phyloP scores from a whole-genome alignment of 169 alveolate species.

The Nephromyces sp. region DNA sequence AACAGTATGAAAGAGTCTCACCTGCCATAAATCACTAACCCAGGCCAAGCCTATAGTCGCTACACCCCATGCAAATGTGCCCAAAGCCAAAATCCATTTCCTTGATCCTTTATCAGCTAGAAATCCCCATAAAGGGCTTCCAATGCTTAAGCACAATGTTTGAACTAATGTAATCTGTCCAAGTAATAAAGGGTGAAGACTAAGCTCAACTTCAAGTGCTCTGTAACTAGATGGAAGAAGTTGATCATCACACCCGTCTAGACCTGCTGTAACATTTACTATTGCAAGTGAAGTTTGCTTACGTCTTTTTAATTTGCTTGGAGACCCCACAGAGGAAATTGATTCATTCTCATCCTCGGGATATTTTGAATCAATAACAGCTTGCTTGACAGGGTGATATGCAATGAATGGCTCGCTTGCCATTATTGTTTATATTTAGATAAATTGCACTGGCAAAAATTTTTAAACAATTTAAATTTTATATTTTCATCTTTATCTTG shows the following conservation, averaged over 20 bases:
- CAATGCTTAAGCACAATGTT: slow-evolving; percentile 59
- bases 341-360: background rate
- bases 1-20: no score
- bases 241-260: slow-evolving; percentile 79
- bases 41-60: slow-evolving; percentile 60
- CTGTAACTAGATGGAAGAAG: slow-evolving; percentile 74
- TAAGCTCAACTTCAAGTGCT: slow-evolving; percentile 71
- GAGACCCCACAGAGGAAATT: background rate
- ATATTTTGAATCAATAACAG: background rate
- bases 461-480: no score
- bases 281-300: slow-evolving; percentile 43
- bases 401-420: slow-evolving; percentile 40
- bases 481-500: no score
- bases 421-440: slow-evolving; percentile 15
- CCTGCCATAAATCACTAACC: slow-evolving; percentile 53
- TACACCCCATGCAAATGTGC: slow-evolving; percentile 71
- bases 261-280: slow-evolving; percentile 67
- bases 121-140: slow-evolving; percentile 79
- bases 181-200: slow-evolving; percentile 62
- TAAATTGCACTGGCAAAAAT: background rate
- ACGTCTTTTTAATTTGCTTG: background rate
- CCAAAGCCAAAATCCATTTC: slow-evolving; percentile 65
- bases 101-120: slow-evolving; percentile 67
- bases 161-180: slow-evolving; percentile 69
- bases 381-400: slow-evolving; percentile 13